These are phyloP conservation scores for Euphrasia confusa DNA, from an alignment of 257 asterid species.

Conservation along the genomic window DNA sequence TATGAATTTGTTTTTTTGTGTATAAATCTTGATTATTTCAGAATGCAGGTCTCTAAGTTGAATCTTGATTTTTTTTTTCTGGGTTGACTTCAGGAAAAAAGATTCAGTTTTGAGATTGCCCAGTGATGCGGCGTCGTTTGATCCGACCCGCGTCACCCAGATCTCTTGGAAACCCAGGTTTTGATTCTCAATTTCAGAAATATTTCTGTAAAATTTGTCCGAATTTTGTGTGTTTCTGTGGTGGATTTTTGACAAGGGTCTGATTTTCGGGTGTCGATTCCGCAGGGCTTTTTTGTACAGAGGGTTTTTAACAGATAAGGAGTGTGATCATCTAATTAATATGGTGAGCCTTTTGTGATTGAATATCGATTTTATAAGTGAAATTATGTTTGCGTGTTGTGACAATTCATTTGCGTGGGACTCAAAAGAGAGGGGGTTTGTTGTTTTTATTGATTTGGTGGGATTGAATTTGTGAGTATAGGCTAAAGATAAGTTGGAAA, in stretches of 20 bases:
- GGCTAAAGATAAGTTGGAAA: slow-evolving; percentile 87
- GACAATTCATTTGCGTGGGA: background rate
- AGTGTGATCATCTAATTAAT: slow-evolving; percentile 75
- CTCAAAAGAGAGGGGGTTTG: background rate
- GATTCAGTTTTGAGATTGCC: slow-evolving; percentile 41
- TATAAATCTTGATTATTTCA: background rate
- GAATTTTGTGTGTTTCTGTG: slow-evolving; percentile 11
- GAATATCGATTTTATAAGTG: background rate
- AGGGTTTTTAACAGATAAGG: slow-evolving; percentile 61
- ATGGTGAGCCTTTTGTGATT: slow-evolving; percentile 45
- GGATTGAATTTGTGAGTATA: slow-evolving; percentile 31
- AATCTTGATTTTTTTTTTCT: background rate
- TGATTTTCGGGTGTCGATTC: slow-evolving; percentile 16
- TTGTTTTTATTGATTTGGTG: slow-evolving; percentile 10
- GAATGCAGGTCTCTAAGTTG: slow-evolving; percentile 33
- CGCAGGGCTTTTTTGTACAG: slow-evolving; percentile 73
- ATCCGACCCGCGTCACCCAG: slow-evolving; percentile 75
- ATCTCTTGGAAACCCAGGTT: slow-evolving; percentile 90
- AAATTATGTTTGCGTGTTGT: background rate
- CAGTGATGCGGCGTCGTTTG: slow-evolving; percentile 47
- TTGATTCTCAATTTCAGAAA: background rate
- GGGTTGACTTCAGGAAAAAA: slow-evolving; percentile 29
- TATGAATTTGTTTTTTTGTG: slow-evolving; percentile 9
- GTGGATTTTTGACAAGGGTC: slow-evolving; percentile 17
- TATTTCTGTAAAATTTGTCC: background rate